A percentile compares a stretch with the other conserved stretches of the same genome.
phyloP scores from a whole-genome alignment of 768 basidiomycete genomes.

The Mycena rebaudengoi region DNA sequence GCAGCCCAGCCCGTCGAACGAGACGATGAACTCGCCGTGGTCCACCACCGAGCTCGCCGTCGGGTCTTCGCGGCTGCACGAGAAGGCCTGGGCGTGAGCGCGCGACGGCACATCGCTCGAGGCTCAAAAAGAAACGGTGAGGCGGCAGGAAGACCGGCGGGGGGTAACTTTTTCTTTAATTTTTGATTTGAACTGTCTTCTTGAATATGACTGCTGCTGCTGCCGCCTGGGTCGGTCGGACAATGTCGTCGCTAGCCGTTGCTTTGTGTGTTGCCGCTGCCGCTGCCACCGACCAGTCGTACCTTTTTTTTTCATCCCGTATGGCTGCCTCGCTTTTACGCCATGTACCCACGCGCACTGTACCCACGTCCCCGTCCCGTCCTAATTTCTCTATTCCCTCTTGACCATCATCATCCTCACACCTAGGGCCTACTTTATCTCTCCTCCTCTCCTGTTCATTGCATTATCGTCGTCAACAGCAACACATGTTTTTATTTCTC shows the following conservation, averaged over 20 bases:
- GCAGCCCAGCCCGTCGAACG: constrained; percentile 66
- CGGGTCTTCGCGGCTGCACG: constrained; percentile 60
- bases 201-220: constrained; percentile 44
- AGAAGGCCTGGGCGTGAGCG: constrained; percentile 67
- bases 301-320: constrained; percentile 25
- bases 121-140: too few species aligned
- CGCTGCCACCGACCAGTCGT: too few species aligned
- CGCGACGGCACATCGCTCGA: constrained; percentile 1
- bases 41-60: constrained; percentile 59
- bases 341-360: constrained; percentile 25
- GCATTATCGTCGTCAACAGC: constrained; percentile 37
- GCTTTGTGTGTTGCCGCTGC: too few species aligned
- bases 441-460: constrained; percentile 39
- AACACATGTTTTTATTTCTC: constrained; percentile 34
- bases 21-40: constrained; percentile 68
- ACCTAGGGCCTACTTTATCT: constrained; percentile 53
- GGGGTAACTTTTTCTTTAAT: constrained; percentile 17
- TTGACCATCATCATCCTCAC: constrained; percentile 40
- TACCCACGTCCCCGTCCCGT: constrained; percentile 8
- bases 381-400: constrained; percentile 29
- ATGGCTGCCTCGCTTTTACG: constrained; percentile 26
- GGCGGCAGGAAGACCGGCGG: constrained; percentile 25
- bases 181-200: constrained; percentile 36
- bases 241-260: constrained; percentile 39
- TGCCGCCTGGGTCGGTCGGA: constrained; percentile 45